Evolutionary conservation across 371 early-diverging fungal species (phyloP).

Genomic region (Syncephalastrum racemosum): DNA sequence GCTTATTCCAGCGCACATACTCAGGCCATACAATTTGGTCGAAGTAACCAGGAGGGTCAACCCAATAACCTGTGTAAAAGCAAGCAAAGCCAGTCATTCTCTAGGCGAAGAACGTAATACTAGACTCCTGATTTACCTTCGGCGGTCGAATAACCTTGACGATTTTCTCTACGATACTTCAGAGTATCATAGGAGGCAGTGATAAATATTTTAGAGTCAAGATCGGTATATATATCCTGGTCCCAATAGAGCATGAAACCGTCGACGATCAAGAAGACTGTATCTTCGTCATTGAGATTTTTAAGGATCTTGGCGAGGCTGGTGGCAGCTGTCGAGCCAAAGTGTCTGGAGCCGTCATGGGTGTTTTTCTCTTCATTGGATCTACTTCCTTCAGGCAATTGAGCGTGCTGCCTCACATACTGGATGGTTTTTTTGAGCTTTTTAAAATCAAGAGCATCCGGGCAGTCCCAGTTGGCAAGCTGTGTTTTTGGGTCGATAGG

Average conservation of each 20-base stretch:
- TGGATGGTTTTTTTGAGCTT: constrained; percentile 43
- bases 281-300: constrained; percentile 11
- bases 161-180: constrained; percentile 62
- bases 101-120: neutral
- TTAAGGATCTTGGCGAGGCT: neutral
- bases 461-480: constrained; percentile 85
- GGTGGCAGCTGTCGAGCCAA: neutral
- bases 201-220: constrained; percentile 65
- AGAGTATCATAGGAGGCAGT: constrained; percentile 61
- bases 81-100: neutral
- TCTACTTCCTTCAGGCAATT: constrained; percentile 37
- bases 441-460: constrained; percentile 70
- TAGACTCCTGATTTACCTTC: constrained; percentile 55
- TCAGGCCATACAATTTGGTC: constrained; percentile 84
- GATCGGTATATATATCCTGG: constrained; percentile 31
- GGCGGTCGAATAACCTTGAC: constrained; percentile 73
- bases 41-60: constrained; percentile 87
- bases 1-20: constrained; percentile 57
- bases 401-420: constrained; percentile 36
- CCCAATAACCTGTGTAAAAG: constrained; percentile 61
- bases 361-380: constrained; percentile 55
- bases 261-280: constrained; percentile 69
- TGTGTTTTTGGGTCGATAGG: constrained; percentile 66
- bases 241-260: constrained; percentile 78
- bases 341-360: constrained; percentile 33